A percentile compares a stretch with the other conserved stretches of the same genome.
phyloP scores from a whole-genome alignment of 2,329 filamentous ascomycete genomes.

The Trichoderma afroharzianum region DNA sequence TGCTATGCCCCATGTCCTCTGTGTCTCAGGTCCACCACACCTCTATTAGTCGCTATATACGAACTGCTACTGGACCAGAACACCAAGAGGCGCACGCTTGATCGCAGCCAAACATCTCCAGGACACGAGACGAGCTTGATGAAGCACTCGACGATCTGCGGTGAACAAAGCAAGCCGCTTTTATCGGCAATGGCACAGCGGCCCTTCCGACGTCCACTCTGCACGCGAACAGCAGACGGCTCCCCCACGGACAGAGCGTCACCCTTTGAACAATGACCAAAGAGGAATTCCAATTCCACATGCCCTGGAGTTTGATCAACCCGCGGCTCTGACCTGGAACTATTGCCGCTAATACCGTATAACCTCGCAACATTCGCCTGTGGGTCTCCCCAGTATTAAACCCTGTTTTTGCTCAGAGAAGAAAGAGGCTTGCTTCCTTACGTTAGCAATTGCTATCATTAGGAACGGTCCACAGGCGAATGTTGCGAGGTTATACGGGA shows the following conservation, averaged over 20 bases:
- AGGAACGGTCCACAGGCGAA: too few relatives aligned
- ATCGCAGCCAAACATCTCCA: background rate
- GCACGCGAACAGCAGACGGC: background rate
- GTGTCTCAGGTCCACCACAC: conserved; percentile 18
- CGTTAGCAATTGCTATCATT: too few relatives aligned
- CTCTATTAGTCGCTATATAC: background rate
- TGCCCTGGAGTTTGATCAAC: background rate
- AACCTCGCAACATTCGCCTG: too few relatives aligned
- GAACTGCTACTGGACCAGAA: conserved; percentile 8
- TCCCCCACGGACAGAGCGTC: background rate
- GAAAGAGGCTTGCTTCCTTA: too few relatives aligned
- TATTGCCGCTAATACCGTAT: background rate
- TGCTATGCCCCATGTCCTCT: conserved; percentile 6
- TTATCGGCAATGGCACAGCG: background rate
- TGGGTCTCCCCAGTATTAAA: too few relatives aligned
- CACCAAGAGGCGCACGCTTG: background rate
- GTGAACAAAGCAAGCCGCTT: conserved; percentile 5
- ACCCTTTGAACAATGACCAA: background rate
- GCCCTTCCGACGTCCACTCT: background rate
- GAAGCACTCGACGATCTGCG: conserved; percentile 9
- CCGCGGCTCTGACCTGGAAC: background rate
- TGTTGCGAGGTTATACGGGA: too few relatives aligned
- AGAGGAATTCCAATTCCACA: background rate
- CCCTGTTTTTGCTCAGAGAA: too few relatives aligned
- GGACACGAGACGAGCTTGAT: background rate